A percentile compares a stretch with the other conserved stretches of the same genome.
phyloP scores from a whole-genome alignment of 768 basidiomycete species.

The Boletus pseudo-olivaceus region DNA sequence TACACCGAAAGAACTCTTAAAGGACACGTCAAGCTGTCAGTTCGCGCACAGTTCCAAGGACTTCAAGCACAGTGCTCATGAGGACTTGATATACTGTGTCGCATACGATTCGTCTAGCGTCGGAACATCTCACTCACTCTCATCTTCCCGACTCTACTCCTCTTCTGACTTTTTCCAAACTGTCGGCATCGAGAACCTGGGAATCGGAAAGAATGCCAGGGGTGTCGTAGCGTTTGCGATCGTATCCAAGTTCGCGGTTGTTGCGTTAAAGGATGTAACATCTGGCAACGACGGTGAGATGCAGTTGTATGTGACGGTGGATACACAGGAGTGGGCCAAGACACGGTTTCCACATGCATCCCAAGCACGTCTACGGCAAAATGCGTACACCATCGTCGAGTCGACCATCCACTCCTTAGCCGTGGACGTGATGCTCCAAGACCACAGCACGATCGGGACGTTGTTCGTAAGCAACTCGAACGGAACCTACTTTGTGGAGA shows the following conservation, averaged over 20 bases:
- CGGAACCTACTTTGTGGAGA: slow-evolving; percentile 92
- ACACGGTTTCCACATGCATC: slow-evolving; percentile 92
- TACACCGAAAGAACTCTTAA: slow-evolving; percentile 53
- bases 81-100: slow-evolving; percentile 84
- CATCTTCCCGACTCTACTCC: slow-evolving; percentile 71
- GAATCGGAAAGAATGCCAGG: slow-evolving; percentile 77
- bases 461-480: slow-evolving; percentile 95
- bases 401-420: slow-evolving; percentile 90
- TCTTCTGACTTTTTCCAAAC: slow-evolving; percentile 80
- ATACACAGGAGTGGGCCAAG: slow-evolving; percentile 81
- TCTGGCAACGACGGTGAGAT: slow-evolving; percentile 61
- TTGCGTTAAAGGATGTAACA: slow-evolving; percentile 73
- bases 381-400: slow-evolving; percentile 95
- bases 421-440: slow-evolving; percentile 85
- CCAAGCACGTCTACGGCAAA: slow-evolving; percentile 74
- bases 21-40: slow-evolving; percentile 73
- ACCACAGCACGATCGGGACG: slow-evolving; percentile 69
- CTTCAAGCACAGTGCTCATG: slow-evolving; percentile 73
- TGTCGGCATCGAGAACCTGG: slow-evolving; percentile 74
- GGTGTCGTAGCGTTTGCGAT: slow-evolving; percentile 94
- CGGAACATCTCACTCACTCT: slow-evolving; percentile 41
- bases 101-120: slow-evolving; percentile 66
- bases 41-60: slow-evolving; percentile 87
- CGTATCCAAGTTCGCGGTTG: slow-evolving; percentile 89
- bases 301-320: slow-evolving; percentile 82